Evolutionary conservation across 2,329 filamentous ascomycete genomes (phyloP), one percentile per base, ranked within the genome.

Genomic region (Pseudonectria buxi): DNA sequence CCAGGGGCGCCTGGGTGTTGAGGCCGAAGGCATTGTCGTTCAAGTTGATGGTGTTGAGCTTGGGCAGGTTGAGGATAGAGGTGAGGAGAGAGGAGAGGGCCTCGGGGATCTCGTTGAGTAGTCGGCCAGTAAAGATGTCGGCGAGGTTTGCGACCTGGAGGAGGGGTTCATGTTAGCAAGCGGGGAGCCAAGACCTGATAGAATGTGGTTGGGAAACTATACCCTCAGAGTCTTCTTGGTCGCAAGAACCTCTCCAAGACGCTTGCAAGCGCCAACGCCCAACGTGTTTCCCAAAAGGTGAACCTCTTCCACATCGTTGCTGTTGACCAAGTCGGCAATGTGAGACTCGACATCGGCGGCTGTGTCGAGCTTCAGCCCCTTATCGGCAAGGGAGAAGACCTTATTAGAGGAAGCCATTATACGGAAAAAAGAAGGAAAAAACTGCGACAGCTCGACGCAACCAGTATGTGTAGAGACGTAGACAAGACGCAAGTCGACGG

Each of bases 11-110:
- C 61, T 94, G 85, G 12, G 87, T 95, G 65, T 95, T 95, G 43
- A 95, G 78, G 37, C 92, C 92, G 55, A 98, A 98, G 30, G 92
- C 92, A 64, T 98, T 98, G 65, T 98, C 92, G 65, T 90, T 95
- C 27, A 98, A 76, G 64, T 96, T 94, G 64, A 98, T 76, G 22
- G 89, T 95, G 61, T 85, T 83, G 29, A 98, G 81, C 38, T 86
- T 81, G 2, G 85, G 83, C 35, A 94, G 82, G 55, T 88, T 83
- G 38, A 95, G 78, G 28, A 96, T 80, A 4, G 90, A 83, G 27
- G 81, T 88, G 35, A 98, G 80, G 31, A 98, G 80, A 39, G 78
- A 81, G 30, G 84, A 85, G 36, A 98, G 78, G 7, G 92, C 90
- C 46, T 83, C 82, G 31, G 92, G 92, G 45, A 98, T 98, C 62